These are phyloP conservation scores for Penicillium parvum DNA, from an alignment of 495 filamentous ascomycete genomes.

Conservation along the genomic window DNA sequence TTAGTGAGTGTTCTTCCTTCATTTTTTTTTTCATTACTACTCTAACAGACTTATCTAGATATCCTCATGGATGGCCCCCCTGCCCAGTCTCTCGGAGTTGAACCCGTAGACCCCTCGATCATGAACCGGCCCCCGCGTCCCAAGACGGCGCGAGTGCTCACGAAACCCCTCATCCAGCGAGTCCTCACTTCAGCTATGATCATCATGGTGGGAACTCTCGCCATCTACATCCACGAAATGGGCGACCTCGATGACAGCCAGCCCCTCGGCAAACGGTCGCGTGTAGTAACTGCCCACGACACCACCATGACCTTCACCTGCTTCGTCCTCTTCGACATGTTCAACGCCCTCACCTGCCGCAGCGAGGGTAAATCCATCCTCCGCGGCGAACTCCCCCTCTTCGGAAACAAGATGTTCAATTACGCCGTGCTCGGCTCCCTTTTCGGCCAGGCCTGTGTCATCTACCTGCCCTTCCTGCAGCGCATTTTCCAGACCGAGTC, in stretches of 20 bases:
- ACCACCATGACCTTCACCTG: slow-evolving; percentile 99
- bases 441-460: slow-evolving; percentile 79
- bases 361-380: slow-evolving; percentile 87
- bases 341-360: slow-evolving; percentile 91
- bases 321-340: slow-evolving; percentile 99
- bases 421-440: slow-evolving; percentile 83
- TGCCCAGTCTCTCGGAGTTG: slow-evolving; percentile 93
- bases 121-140: slow-evolving; percentile 89
- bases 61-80: slow-evolving; percentile 99
- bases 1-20: slow-evolving; percentile 63
- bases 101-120: slow-evolving; percentile 89
- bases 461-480: slow-evolving; percentile 91
- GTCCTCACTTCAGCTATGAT: slow-evolving; percentile 83
- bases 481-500: slow-evolving; percentile 94
- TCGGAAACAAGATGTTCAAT: slow-evolving; percentile 91
- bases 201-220: slow-evolving; percentile 88
- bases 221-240: slow-evolving; percentile 90
- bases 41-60: slow-evolving; percentile 54
- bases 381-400: slow-evolving; percentile 74
- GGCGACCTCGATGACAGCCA: slow-evolving; percentile 47
- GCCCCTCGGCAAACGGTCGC: slow-evolving; percentile 37
- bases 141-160: slow-evolving; percentile 80
- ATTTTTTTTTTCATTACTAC: slow-evolving; percentile 1
- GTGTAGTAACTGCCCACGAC: slow-evolving; percentile 81
- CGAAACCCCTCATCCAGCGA: slow-evolving; percentile 69